phyloP scores from a whole-genome alignment of 768 basidiomycete species.

The Infundibulicybe gibba region DNA sequence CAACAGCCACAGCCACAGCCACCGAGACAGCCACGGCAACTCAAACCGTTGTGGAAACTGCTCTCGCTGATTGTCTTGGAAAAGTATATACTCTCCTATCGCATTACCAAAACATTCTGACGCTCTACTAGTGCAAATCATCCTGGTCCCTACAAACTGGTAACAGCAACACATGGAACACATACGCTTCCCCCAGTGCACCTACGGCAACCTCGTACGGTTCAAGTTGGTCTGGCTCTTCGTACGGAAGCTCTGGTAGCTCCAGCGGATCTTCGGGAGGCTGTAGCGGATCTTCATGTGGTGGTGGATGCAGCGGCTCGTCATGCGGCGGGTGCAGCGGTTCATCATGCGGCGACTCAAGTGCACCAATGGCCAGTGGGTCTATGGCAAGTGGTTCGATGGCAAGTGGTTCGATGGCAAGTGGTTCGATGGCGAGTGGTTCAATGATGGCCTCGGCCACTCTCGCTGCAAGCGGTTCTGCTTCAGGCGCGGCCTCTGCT shows the following conservation, averaged over 20 bases:
- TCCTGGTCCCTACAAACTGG: conserved; percentile 47
- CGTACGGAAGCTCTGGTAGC: conserved; percentile 6
- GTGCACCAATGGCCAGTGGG: no score
- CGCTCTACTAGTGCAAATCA: conserved; percentile 49
- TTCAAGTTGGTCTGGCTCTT: conserved; percentile 15
- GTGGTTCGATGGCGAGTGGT: not conserved
- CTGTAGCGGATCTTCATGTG: not conserved
- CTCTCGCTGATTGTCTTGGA: conserved; percentile 51
- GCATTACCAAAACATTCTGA: conserved; percentile 9
- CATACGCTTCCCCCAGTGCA: conserved; percentile 30
- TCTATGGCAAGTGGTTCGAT: no score
- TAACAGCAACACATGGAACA: conserved; percentile 48
- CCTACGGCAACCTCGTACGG: conserved; percentile 10
- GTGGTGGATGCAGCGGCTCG: conserved; percentile 8
- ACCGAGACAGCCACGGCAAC: conserved; percentile 37
- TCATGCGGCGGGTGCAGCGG: conserved; percentile 1
- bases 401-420: not conserved
- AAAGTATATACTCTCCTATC: conserved; percentile 25
- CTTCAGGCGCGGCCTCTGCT: not conserved
- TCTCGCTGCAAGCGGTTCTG: not conserved
- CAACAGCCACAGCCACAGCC: conserved; percentile 43
- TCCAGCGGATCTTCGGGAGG: not conserved
- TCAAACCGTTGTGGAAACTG: conserved; percentile 42
- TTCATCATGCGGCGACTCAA: conserved; percentile 7
- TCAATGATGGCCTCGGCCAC: conserved; percentile 6